Evolutionary conservation across 345 rosid genomes (phyloP).

Genomic region (Raphanus raphanistrum): DNA sequence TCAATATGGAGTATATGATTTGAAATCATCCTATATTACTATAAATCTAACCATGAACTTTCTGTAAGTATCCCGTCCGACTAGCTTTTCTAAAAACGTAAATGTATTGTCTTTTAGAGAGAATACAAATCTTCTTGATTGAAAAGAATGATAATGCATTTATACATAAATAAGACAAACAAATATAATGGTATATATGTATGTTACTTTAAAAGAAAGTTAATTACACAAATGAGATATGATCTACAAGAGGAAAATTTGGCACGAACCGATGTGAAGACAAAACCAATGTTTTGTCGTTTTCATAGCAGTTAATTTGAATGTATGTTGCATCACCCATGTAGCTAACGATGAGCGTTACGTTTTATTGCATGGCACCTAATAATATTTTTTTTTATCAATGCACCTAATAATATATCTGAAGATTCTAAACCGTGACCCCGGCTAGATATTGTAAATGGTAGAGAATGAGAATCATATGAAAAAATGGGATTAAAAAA

Average conservation of each 20-base stretch:
- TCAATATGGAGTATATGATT: neutral
- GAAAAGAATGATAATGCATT: neutral
- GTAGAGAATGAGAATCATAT: neutral
- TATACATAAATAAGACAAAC: neutral
- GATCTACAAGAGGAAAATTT: neutral
- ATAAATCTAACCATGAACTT: neutral
- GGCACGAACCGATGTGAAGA: conserved; percentile 5
- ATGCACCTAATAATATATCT: neutral
- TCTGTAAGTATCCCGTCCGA: neutral
- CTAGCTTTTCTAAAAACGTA: neutral
- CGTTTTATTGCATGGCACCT: conserved; percentile 1
- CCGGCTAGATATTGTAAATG: neutral
- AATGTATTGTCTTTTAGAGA: too few species aligned
- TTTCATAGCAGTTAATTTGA: conserved; percentile 13
- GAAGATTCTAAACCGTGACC: neutral
- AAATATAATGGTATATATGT: neutral
- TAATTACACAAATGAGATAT: neutral
- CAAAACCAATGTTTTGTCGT: conserved; percentile 22
- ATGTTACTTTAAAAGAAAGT: neutral
- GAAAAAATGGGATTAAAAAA: neutral
- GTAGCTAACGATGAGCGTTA: neutral
- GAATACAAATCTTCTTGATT: neutral
- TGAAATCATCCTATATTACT: neutral
- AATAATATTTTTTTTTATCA: too few species aligned
- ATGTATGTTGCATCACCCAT: neutral